These are phyloP conservation scores for Pascua sp. DNA, from an alignment of 1,284 basidiomycete genomes.

Conservation along the genomic window DNA sequence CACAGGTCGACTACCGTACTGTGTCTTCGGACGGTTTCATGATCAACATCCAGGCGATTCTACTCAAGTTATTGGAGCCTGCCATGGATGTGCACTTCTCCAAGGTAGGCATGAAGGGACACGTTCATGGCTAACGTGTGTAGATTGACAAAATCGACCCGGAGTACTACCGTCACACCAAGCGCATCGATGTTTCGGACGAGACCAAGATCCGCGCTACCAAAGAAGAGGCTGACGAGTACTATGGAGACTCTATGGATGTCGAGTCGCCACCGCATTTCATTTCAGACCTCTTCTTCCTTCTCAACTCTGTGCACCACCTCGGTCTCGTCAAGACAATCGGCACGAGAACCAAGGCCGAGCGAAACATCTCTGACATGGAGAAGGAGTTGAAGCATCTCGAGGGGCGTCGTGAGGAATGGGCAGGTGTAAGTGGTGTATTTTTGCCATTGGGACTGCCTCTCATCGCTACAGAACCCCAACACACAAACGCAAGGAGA, in stretches of 20 bases:
- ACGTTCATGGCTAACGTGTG: background rate
- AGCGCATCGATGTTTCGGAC: conserved; percentile 70
- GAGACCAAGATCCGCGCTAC: conserved; percentile 90
- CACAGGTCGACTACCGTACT: conserved; percentile 71
- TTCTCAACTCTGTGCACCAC: conserved; percentile 78
- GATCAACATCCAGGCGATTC: conserved; percentile 78
- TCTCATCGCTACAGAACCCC: conserved; percentile 26
- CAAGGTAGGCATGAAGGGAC: conserved; percentile 59
- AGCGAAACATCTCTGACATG: conserved; percentile 70
- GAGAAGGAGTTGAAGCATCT: conserved; percentile 73
- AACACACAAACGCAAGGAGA: conserved; percentile 58
- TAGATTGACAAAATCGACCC: conserved; percentile 90
- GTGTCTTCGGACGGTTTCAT: conserved; percentile 92
- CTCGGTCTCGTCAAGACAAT: conserved; percentile 79
- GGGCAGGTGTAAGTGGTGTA: conserved; percentile 57
- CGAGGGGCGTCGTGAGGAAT: conserved; percentile 66
- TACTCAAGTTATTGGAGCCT: conserved; percentile 88
- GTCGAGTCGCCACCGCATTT: conserved; percentile 61
- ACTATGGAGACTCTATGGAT: conserved; percentile 58
- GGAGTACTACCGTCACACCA: conserved; percentile 69
- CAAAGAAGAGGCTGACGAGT: conserved; percentile 69
- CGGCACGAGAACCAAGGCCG: conserved; percentile 65
- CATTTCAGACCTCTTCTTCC: conserved; percentile 92
- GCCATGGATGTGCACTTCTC: conserved; percentile 90
- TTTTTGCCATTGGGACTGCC: background rate